phyloP scores from a whole-genome alignment of 345 rosid genomes.

The Turritis glabra region DNA sequence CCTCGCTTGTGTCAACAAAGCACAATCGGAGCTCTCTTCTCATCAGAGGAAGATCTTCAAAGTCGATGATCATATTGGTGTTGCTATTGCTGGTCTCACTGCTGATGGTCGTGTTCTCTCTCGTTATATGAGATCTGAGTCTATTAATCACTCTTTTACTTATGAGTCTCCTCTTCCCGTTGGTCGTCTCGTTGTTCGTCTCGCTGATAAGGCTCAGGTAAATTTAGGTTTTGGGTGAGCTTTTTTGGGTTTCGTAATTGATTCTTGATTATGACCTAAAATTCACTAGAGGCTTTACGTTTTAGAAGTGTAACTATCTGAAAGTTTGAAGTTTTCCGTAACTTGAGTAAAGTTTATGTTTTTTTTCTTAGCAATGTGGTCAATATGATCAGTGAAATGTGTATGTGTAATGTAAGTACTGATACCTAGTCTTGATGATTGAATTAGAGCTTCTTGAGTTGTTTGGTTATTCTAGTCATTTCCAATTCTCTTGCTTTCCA shows the following conservation, averaged over 20 bases:
- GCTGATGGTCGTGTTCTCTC: conserved; percentile 97
- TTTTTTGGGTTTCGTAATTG: too few species aligned
- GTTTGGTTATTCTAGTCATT: not conserved
- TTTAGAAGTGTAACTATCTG: not conserved
- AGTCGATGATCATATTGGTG: conserved; percentile 96
- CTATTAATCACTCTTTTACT: conserved; percentile 82
- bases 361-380: not conserved
- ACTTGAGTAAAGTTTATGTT: not conserved
- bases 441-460: not conserved
- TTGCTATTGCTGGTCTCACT: conserved; percentile 93
- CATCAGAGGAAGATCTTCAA: conserved; percentile 98
- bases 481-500: not conserved
- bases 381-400: not conserved
- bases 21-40: conserved; percentile 85
- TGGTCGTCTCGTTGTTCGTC: conserved; percentile 90
- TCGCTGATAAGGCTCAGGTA: conserved; percentile 98
- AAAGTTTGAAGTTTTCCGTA: not conserved
- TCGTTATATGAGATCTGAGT: conserved; percentile 92
- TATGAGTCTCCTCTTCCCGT: conserved; percentile 94
- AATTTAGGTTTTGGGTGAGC: not conserved
- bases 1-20: conserved; percentile 87
- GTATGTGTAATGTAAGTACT: not conserved
- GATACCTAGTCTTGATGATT: not conserved
- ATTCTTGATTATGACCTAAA: not conserved
- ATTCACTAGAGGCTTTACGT: not conserved